Conservation (phyloP, 352 stramenopile species). For the Aphanomyces cochlioides region DNA sequence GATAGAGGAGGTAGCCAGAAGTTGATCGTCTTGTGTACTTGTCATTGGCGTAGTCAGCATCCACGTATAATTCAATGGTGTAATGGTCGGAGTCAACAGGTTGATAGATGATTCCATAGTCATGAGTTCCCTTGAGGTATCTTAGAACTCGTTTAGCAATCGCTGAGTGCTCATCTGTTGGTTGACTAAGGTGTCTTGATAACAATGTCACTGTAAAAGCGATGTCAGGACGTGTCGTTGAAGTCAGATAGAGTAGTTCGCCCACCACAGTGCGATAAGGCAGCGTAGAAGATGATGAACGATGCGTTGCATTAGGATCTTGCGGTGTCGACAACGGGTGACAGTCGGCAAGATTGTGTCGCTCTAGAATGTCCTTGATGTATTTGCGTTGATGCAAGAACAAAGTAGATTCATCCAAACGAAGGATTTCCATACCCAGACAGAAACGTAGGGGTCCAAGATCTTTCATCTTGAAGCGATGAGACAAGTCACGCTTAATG, state of each 20-base stretch:
- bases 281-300: background rate
- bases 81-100: no score
- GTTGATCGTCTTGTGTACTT: no score
- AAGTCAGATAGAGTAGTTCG: slow-evolving; percentile 18
- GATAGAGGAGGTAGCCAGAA: no score
- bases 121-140: no score
- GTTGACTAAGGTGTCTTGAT: background rate
- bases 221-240: background rate
- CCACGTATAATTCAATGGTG: no score
- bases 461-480: no score
- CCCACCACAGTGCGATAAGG: slow-evolving; percentile 26
- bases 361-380: background rate
- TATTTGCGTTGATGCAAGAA: background rate
- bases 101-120: no score
- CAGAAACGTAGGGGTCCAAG: background rate
- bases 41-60: no score
- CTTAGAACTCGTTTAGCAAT: no score
- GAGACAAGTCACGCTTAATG: no score
- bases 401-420: background rate
- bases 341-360: background rate
- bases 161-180: background rate
- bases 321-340: background rate
- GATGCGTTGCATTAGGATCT: background rate
- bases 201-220: background rate
- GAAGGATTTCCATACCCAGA: background rate